Percentiles rank a stretch among this genome's conserved stretches.
Conservation (phyloP, 2,329 filamentous ascomycete genomes). For the Phyllosticta citrichinensis region DNA sequence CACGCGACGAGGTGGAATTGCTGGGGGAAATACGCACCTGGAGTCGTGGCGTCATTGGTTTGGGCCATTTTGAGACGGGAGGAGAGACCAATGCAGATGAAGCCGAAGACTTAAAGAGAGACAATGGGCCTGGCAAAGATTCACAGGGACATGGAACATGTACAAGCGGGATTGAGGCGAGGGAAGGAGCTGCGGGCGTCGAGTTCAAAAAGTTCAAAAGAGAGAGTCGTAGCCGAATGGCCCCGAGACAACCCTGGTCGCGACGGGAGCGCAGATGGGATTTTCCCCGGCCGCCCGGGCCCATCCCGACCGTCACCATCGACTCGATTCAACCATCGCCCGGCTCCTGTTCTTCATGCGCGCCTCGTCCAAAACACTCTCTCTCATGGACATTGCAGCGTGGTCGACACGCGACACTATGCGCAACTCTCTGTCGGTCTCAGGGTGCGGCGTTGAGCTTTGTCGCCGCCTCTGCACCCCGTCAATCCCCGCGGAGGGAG, state of each 20-base stretch:
- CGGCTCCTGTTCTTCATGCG: neutral
- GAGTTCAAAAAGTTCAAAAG: slow-evolving; percentile 10
- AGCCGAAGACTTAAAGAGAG: neutral
- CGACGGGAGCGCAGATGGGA: neutral
- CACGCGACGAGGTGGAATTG: slow-evolving; percentile 3
- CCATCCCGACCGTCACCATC: neutral
- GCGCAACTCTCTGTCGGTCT: neutral
- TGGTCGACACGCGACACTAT: slow-evolving; percentile 1
- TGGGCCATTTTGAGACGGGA: slow-evolving; percentile 20
- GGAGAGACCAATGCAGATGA: slow-evolving; percentile 7
- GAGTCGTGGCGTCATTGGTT: slow-evolving; percentile 27
- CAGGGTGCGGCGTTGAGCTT: neutral
- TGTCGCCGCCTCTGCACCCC: too few relatives aligned
- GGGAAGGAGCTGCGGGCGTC: neutral
- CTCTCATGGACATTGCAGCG: neutral
- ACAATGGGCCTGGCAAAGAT: slow-evolving; percentile 2
- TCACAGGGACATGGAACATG: slow-evolving; percentile 17
- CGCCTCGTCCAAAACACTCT: neutral
- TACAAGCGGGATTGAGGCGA: slow-evolving; percentile 15
- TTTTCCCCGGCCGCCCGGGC: neutral
- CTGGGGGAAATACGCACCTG: slow-evolving; percentile 20
- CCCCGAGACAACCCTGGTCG: neutral
- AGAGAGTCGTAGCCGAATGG: neutral
- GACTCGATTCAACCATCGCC: neutral
- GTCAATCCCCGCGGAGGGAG: too few relatives aligned